Conservation (phyloP, 1,139 yeast genomes). For the Geotrichum candidum region DNA sequence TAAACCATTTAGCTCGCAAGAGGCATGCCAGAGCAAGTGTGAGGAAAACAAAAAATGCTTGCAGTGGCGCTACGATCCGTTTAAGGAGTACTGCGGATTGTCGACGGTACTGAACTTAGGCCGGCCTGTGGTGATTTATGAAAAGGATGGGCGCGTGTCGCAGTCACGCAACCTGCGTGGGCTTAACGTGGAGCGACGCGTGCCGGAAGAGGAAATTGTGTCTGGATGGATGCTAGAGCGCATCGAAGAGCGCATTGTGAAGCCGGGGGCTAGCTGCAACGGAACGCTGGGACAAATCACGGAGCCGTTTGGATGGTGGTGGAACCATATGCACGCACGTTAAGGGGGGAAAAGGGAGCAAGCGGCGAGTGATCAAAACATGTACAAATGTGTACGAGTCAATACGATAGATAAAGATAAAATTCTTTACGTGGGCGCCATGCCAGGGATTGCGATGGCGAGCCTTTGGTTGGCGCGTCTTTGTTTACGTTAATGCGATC, state of each 20-base stretch:
- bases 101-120: slow-evolving; percentile 13
- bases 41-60: slow-evolving; percentile 23
- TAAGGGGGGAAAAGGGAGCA: not conserved
- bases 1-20: slow-evolving; percentile 22
- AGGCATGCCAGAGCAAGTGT: slow-evolving; percentile 27
- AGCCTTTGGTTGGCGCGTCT: not conserved
- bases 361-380: not conserved
- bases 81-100: slow-evolving; percentile 22
- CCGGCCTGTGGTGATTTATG: slow-evolving; percentile 13
- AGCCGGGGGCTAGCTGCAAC: not conserved
- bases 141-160: not conserved
- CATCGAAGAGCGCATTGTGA: not conserved
- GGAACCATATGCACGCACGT: slow-evolving; percentile 3
- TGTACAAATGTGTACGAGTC: not conserved
- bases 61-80: slow-evolving; percentile 26
- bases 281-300: not conserved
- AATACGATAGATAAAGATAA: not conserved
- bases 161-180: not conserved
- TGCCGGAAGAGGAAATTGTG: slow-evolving; percentile 13
- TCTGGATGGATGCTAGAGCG: slow-evolving; percentile 16
- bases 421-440: not conserved
- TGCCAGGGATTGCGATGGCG: not conserved
- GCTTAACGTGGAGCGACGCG: not conserved
- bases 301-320: slow-evolving; percentile 16
- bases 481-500: not conserved